These are phyloP conservation scores for Barbatosphaeria neglecta DNA, from an alignment of 495 filamentous ascomycete species.

Conservation along the genomic window DNA sequence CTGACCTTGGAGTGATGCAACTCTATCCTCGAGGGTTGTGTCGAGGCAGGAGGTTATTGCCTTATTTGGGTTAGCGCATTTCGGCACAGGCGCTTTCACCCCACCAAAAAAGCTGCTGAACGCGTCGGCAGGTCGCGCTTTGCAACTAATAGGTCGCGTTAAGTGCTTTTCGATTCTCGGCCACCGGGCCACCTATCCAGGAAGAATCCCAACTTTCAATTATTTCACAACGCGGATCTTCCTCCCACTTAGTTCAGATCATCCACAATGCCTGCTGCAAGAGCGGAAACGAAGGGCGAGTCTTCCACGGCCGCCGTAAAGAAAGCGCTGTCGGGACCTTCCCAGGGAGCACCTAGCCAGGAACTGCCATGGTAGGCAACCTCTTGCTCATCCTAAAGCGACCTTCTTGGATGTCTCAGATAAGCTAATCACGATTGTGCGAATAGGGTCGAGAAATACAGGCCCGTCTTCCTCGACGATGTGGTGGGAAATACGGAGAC, in stretches of 20 bases:
- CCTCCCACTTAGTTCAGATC: too few relatives aligned
- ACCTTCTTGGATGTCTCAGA: too few relatives aligned
- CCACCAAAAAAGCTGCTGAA: neutral
- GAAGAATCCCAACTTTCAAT: too few relatives aligned
- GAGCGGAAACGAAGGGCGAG: conserved; percentile 44
- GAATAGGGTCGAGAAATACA: conserved; percentile 96
- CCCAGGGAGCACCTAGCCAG: conserved; percentile 54
- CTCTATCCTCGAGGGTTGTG: too few relatives aligned
- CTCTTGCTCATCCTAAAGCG: neutral
- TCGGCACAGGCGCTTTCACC: too few relatives aligned
- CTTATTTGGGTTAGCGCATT: neutral
- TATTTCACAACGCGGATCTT: too few relatives aligned
- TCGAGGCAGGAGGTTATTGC: too few relatives aligned
- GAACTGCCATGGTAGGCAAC: conserved; percentile 77
- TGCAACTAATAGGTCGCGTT: conserved; percentile 2
- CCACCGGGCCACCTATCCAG: too few relatives aligned
- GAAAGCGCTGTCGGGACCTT: conserved; percentile 52
- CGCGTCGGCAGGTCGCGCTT: conserved; percentile 1
- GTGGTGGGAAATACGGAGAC: conserved; percentile 97
- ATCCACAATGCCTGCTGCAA: conserved; percentile 29
- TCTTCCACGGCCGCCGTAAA: conserved; percentile 66
- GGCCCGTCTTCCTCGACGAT: conserved; percentile 87
- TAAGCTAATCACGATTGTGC: neutral
- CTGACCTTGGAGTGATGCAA: too few relatives aligned
- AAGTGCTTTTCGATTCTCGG: neutral